These are phyloP conservation scores for Kickxella alabastrina DNA, from an alignment of 192 early-diverging fungal species.

Conservation along the genomic window DNA sequence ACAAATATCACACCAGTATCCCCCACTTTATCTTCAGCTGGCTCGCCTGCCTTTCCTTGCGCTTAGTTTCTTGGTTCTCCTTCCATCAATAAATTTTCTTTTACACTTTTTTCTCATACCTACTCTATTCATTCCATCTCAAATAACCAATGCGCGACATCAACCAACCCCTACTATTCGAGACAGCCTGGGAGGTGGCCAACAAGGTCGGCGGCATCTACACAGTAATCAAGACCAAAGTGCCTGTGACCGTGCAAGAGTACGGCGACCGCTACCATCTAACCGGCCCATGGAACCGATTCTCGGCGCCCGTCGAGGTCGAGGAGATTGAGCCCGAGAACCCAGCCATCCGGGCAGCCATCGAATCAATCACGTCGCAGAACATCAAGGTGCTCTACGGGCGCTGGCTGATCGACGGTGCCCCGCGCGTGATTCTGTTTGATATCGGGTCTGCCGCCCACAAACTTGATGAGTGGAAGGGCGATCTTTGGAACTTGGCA, in stretches of 20 bases:
- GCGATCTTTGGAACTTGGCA: constrained; percentile 85
- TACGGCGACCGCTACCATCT: constrained; percentile 92
- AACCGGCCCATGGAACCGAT: constrained; percentile 85
- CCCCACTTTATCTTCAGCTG: too few relatives aligned
- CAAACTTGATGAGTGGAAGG: constrained; percentile 93
- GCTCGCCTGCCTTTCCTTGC: background rate
- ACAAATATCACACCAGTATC: too few relatives aligned
- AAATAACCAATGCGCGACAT: constrained; percentile 54
- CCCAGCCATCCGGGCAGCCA: constrained; percentile 60
- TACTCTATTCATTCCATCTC: too few relatives aligned
- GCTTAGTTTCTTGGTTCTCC: background rate
- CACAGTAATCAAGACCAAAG: constrained; percentile 97
- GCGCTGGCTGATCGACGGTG: constrained; percentile 93
- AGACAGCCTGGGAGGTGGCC: constrained; percentile 96
- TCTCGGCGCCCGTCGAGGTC: constrained; percentile 86
- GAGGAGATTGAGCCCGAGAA: constrained; percentile 73
- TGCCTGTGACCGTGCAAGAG: constrained; percentile 89
- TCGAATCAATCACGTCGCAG: constrained; percentile 64
- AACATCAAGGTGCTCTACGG: constrained; percentile 86
- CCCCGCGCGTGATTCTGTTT: constrained; percentile 84
- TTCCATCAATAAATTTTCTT: background rate
- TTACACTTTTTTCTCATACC: background rate
- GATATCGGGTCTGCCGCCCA: constrained; percentile 74
- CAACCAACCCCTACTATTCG: constrained; percentile 76
- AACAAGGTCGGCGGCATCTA: constrained; percentile 99